phyloP scores from a whole-genome alignment of 2,329 filamentous ascomycete genomes.

The Cladophialophora immunda region DNA sequence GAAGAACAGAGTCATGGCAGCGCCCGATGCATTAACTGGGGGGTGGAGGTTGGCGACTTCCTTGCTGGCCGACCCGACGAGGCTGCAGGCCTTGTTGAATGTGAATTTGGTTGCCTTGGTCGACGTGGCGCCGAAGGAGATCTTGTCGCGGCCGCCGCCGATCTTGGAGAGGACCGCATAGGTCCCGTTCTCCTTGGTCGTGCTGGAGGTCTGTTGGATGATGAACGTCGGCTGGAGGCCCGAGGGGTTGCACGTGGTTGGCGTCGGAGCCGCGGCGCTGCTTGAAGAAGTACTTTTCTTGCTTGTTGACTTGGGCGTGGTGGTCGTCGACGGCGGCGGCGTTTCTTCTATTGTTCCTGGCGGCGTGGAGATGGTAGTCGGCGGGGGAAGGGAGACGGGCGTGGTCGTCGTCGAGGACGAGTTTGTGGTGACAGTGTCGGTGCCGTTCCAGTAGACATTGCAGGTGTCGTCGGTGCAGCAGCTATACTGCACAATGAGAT shows the following conservation, averaged over 20 bases:
- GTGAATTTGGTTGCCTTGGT: background rate
- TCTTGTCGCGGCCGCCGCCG: background rate
- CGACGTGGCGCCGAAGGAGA: background rate
- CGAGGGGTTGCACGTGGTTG: background rate
- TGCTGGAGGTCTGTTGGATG: background rate
- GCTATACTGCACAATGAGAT: background rate
- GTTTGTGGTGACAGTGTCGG: background rate
- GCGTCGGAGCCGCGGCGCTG: background rate
- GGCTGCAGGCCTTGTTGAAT: background rate
- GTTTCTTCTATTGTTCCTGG: no score
- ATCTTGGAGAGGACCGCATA: background rate
- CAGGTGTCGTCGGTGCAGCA: background rate
- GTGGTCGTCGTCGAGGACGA: background rate
- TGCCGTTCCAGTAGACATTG: slow-evolving; percentile 2
- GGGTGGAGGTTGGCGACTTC: background rate
- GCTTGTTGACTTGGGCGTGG: background rate
- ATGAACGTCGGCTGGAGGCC: background rate
- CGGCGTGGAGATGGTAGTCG: background rate
- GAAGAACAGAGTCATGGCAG: background rate
- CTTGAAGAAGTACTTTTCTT: background rate
- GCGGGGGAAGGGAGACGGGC: background rate
- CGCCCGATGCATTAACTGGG: background rate
- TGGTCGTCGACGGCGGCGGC: background rate
- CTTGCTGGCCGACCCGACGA: background rate
- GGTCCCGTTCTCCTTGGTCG: background rate